Base-by-base conservation (phyloP, 1,284 basidiomycete species). In the Microbotryum scabiosae region DNA sequence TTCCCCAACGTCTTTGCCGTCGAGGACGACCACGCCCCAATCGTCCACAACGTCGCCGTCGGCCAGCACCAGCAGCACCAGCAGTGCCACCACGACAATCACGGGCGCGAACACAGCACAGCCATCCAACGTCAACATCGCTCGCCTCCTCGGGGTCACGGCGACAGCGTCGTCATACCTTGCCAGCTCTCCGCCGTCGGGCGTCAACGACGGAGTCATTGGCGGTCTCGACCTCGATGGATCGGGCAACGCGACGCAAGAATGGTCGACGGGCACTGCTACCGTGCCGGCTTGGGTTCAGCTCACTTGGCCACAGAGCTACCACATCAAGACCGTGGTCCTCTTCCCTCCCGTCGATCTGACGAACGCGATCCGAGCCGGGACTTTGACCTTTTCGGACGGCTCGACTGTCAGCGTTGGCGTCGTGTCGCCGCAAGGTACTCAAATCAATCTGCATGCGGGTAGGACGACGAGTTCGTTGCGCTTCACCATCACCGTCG, bases 401-500 rank as follows among this genome's bases (percentile, higher is more conserved):
- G 67, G 67, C 6, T 57, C 55, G 23, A 30, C 25, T 1, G 56
- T 54, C 60, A 54, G 51, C 25, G 49, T 56, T 14, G 52, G 58
- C 4, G 7, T 55, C 0, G 45, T 60, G 21, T 56, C 60, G n/a
- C 25, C 51, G 18, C 10, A n/a, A 3, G 65, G 65, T 36, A 60
- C 60, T 5, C 51, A 47, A 30, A 51, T 67, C 56, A 62, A 57
- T 12, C 54, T 67, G 28, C 59, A 61, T 1, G 28, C 56, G 12
- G 66, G 66, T 9, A 55, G 60, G 28, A 41, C 28, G 32, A 46
- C 59, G 0, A 60, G 63, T 8, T 62, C 60, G 36, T 56, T 67
- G 5, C 56, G 65, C 2, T 59, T 69, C 53, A 69, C 68, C 21
- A 51, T 63, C 47, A 61, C 58, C 12, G 57, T 53, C 52, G 54